phyloP scores from a whole-genome alignment of 2,329 filamentous ascomycete genomes.

The Coniella lustricola region DNA sequence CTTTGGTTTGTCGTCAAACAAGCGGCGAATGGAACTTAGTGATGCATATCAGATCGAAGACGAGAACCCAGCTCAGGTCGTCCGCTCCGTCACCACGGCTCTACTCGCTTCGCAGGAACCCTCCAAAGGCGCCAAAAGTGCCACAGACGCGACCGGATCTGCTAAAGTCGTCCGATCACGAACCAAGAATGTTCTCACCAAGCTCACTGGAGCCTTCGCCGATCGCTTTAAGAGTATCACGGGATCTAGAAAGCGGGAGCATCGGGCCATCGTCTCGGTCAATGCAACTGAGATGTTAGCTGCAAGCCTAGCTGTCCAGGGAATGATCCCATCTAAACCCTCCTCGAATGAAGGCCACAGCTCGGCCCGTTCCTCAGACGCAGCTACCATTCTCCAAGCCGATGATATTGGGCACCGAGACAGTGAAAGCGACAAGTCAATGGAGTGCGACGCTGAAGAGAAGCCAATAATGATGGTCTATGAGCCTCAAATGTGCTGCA shows the following conservation, averaged over 20 bases:
- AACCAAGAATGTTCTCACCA: conserved; percentile 14
- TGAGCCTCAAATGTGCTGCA: conserved; percentile 14
- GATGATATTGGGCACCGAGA: conserved; percentile 30
- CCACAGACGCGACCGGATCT: neutral
- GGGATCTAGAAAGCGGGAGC: neutral
- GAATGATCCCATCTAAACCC: neutral
- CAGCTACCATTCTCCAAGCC: too few species aligned
- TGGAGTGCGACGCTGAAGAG: conserved; percentile 19
- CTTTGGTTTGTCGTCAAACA: neutral
- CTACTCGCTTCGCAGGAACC: neutral
- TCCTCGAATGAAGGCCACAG: conserved; percentile 19
- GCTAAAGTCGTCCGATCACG: conserved; percentile 9
- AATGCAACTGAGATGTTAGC: neutral
- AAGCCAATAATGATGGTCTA: conserved; percentile 23
- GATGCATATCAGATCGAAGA: neutral
- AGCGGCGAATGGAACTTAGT: neutral
- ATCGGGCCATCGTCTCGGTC: neutral
- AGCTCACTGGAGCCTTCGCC: conserved; percentile 12
- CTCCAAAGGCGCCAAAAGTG: conserved; percentile 1
- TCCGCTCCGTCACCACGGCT: conserved; percentile 4
- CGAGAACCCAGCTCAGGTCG: conserved; percentile 1
- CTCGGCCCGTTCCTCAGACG: conserved; percentile 1
- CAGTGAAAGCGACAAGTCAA: conserved; percentile 28
- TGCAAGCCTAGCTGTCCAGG: neutral
- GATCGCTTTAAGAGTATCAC: conserved; percentile 10